phyloP scores from a whole-genome alignment of 1,284 basidiomycete species.

The Clitocybe nebularis region DNA sequence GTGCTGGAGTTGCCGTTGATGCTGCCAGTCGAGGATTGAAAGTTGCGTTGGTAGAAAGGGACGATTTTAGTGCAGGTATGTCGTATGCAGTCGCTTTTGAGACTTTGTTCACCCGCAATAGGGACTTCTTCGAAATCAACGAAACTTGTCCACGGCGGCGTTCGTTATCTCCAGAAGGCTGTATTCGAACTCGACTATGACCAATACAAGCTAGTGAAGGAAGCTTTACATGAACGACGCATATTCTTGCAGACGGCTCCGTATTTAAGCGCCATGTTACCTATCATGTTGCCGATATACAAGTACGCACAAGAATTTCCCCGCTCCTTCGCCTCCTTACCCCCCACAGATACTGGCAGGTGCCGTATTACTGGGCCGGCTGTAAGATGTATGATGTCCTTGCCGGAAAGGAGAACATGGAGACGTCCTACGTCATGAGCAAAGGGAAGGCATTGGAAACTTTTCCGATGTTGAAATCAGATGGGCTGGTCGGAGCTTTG shows the following conservation, averaged over 20 bases:
- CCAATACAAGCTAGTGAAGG: slow-evolving; percentile 93
- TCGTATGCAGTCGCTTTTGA: slow-evolving; percentile 1
- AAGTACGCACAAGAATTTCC: too few relatives aligned
- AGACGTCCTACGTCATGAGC: slow-evolving; percentile 91
- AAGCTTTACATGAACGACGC: slow-evolving; percentile 89
- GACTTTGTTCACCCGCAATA: slow-evolving; percentile 23
- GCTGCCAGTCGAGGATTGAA: slow-evolving; percentile 89
- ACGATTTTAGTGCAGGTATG: slow-evolving; percentile 86
- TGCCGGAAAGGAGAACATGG: slow-evolving; percentile 97
- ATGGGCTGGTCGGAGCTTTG: slow-evolving; percentile 92
- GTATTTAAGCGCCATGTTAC: slow-evolving; percentile 88
- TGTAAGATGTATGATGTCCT: slow-evolving; percentile 97
- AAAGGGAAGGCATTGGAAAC: slow-evolving; percentile 90
- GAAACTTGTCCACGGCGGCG: slow-evolving; percentile 97
- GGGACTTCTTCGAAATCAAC: slow-evolving; percentile 97
- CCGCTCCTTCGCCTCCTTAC: too few relatives aligned
- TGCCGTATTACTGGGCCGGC: slow-evolving; percentile 94
- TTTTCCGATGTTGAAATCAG: slow-evolving; percentile 93
- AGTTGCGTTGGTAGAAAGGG: slow-evolving; percentile 91
- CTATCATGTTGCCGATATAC: slow-evolving; percentile 93
- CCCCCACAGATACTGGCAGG: slow-evolving; percentile 87
- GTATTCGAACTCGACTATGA: slow-evolving; percentile 95
- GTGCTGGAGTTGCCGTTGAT: slow-evolving; percentile 92
- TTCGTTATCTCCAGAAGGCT: slow-evolving; percentile 85
- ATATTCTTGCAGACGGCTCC: slow-evolving; percentile 97